Evolutionary conservation across 2,329 filamentous ascomycete genomes (phyloP), one percentile per base, ranked within the genome.

Genomic region (Nemania sp.): DNA sequence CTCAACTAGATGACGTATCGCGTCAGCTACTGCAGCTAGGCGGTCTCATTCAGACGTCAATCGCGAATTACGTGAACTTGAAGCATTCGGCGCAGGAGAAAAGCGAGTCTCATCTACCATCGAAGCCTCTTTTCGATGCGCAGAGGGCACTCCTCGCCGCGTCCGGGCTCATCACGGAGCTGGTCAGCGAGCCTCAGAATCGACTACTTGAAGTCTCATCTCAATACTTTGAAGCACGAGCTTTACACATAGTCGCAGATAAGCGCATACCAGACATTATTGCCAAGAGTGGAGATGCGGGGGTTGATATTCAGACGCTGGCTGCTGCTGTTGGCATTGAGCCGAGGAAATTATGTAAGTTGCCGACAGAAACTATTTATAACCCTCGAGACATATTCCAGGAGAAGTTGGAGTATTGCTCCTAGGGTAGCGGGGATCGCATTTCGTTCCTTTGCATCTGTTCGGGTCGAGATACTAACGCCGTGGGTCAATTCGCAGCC

Each of bases 191-290:
- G 46, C 75, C 75, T 5, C 66, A 66, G 25, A 61, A 55, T 18
- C 67, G 74, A 10, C 54, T 77, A 2, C 56, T 74, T 2, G 73
- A 76, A 62, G 69, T 77, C 9, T 68, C 71, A 5, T 65, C 69
- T 12, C 72, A 75, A 62, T 74, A 74, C 50, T 74, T 71, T 34
- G 75, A 77, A 57, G 66, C 70, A 6, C 67, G 75, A 4, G 71
- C 72, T 5, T 51, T 77, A 12, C 72, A 74, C 46, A 72, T 77
- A 46, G 71, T 67, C n/a, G 71, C 70, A 21, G 72, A 73, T 50
- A 67, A 69, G 39, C 68, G 72, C 1, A 67, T 76, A 18, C 69
- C 74, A 2, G 73, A 77, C 48, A 66, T 75, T n/a, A 63, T 77
- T 13, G 71, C 65, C 18, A 64, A 68, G 15, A 54, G 64, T 15